Percentiles rank a stretch among this genome's conserved stretches.
These are phyloP conservation scores for Diaporthe ampelina DNA, from an alignment of 2,329 filamentous ascomycete genomes.

Conservation along the genomic window DNA sequence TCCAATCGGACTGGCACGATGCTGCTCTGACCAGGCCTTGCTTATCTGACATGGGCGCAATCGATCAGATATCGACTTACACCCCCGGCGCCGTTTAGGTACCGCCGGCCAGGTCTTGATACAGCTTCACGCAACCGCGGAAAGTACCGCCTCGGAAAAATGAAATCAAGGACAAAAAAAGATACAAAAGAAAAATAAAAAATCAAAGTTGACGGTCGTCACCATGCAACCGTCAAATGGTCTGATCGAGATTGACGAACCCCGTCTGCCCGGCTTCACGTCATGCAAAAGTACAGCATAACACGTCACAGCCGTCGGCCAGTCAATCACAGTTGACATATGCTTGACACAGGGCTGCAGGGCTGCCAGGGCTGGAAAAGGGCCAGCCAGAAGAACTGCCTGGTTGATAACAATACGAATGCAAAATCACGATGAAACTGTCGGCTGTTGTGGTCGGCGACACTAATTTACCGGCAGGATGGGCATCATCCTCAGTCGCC, in stretches of 20 bases:
- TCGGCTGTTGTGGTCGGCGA: conserved; percentile 24
- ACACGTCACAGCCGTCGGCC: conserved; percentile 17
- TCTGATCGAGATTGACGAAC: conserved; percentile 23
- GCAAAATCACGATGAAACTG: neutral
- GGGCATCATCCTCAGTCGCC: neutral
- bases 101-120: conserved; percentile 18
- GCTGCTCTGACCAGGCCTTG: neutral
- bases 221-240: conserved; percentile 32
- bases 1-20: conserved; percentile 1
- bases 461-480: conserved; percentile 16
- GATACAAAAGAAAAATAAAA: neutral
- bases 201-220: conserved; percentile 10
- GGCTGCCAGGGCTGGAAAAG: neutral
- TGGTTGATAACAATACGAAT: neutral
- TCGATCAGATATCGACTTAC: conserved; percentile 11
- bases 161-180: neutral
- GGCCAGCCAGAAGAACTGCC: neutral
- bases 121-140: neutral
- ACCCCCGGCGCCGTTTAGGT: neutral
- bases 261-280: neutral
- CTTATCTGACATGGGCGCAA: conserved; percentile 11
- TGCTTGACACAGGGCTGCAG: conserved; percentile 27
- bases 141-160: neutral
- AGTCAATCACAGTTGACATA: conserved; percentile 6
- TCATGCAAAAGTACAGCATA: conserved; percentile 7